Conservation (phyloP, 345 rosid genomes). For the Gossypium bickii region DNA sequence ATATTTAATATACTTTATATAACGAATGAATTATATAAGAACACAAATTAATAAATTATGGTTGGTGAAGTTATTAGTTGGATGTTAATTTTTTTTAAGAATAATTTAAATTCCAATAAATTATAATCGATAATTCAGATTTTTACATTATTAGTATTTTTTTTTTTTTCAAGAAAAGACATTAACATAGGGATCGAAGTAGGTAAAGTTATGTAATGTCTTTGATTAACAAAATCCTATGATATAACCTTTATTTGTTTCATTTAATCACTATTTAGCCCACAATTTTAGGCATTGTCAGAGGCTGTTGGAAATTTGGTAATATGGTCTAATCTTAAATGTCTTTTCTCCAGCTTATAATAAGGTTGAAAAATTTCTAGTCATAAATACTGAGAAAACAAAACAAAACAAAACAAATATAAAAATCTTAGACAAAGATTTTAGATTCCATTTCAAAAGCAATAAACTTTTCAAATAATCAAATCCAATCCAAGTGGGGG, state of each 20-base stretch:
- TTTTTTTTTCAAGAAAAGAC: no score
- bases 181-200: no score
- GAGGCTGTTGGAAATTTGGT: neutral
- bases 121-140: no score
- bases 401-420: neutral
- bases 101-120: no score
- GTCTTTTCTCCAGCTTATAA: conserved; percentile 7
- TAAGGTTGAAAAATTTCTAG: neutral
- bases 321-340: conserved; percentile 7
- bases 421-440: conserved; percentile 2
- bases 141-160: no score
- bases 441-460: conserved; percentile 8
- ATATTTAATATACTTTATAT: no score
- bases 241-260: neutral
- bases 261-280: neutral
- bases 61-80: no score
- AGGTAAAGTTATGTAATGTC: no score
- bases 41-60: no score
- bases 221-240: no score
- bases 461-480: neutral
- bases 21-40: no score
- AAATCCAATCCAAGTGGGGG: conserved; percentile 1
- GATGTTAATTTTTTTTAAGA: no score
- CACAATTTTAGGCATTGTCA: conserved; percentile 2
- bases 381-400: neutral